phyloP scores from a whole-genome alignment of 441 rosid genomes.

The Rhodomyrtus psidioides region DNA sequence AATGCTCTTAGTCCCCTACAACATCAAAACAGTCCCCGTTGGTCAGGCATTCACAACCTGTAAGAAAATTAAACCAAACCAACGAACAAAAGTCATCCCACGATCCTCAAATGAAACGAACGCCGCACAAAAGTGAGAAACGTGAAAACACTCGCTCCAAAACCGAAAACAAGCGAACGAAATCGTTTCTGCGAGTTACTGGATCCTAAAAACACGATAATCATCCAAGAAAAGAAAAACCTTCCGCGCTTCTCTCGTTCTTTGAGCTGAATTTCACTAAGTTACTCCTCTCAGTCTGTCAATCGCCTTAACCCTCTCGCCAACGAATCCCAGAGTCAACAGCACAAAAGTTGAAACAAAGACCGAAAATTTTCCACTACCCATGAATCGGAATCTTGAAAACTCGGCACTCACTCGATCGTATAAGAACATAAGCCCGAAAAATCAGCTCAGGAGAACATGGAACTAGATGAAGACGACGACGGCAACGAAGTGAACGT shows the following conservation, averaged over 20 bases:
- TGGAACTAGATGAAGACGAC: not conserved
- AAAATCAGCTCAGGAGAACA: not conserved
- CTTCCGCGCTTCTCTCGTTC: not conserved
- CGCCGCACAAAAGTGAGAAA: accelerated
- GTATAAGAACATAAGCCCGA: not conserved
- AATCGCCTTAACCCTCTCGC: not conserved
- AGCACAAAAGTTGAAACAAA: not conserved
- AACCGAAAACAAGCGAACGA: not conserved
- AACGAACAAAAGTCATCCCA: not conserved
- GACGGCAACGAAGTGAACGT: not conserved
- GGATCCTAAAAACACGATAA: not conserved
- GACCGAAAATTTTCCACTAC: not conserved
- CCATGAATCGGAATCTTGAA: not conserved
- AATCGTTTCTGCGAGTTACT: not conserved
- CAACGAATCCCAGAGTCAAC: not conserved
- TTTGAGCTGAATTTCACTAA: not conserved
- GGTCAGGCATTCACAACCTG: conserved; percentile 13
- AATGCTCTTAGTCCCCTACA: conserved; percentile 44
- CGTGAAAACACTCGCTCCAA: not conserved
- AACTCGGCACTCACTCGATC: not conserved
- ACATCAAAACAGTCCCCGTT: not conserved
- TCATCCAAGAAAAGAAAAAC: not conserved
- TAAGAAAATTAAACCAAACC: not conserved
- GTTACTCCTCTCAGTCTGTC: not conserved
- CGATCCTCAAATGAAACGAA: not conserved